Base-by-base conservation (phyloP, 192 early-diverging fungal genomes). In the Linnemannia hyalina region DNA sequence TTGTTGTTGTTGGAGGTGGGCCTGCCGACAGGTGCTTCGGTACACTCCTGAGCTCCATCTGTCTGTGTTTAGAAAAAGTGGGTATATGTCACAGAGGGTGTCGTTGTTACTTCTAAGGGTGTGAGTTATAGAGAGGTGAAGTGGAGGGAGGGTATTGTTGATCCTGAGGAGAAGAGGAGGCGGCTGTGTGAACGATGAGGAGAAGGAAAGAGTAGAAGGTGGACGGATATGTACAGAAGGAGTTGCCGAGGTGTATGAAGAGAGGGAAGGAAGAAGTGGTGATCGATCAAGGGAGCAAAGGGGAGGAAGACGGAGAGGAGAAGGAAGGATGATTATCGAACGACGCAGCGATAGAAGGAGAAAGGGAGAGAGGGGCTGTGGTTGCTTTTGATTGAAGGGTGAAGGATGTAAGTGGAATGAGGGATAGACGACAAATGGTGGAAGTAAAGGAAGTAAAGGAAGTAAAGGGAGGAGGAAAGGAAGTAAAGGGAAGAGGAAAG, bases 21-120 rank as follows among this genome's bases (percentile, higher is more conserved):
- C 60, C 60, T 32, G n/a, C 60, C 0, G 60, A 65, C 60, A 65
- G 60, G 60, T 65, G 60, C 60, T 65, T 65, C 60, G 60, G 60
- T 65, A 32, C 26, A 35, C 60, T 65, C 60, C 60, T 65, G 29
- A 65, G 60, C 29, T 65, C 60, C 60, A 65, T 65, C 11, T 2
- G n/a, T 23, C 8, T 23, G 15, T 26, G n/a, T 18, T n/a, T 10
- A 26, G 60, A 29, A n/a, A 32, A 4, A 1, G 60, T 29, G 29
- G 11, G 26, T 32, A 26, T 65, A n/a, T 26, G 55, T 60, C 23
- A n/a, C 29, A n/a, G 29, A 26, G 55, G 55, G 55, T 20, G 3
- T 52, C 9, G 10, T 46, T 52, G 5, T 18, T 6, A 52, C 18
- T 52, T 52, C 49, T 52, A 20, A 6, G 49, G 18, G 18, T 20